Base-by-base conservation (phyloP, 345 rosid species). In the Durio zibethinus region DNA sequence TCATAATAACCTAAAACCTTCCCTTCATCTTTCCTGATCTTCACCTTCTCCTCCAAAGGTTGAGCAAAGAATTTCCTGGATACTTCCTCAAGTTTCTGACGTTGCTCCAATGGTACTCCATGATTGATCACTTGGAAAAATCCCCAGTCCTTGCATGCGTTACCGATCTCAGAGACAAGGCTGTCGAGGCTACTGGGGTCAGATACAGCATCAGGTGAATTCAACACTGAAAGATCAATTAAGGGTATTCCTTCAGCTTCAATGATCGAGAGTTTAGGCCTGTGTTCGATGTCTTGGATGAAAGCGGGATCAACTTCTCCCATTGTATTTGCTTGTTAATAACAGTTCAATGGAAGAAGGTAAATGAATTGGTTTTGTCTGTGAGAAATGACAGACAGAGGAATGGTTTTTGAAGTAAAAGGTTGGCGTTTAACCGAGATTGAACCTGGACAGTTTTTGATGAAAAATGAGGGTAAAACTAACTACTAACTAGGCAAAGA, bases 81-180 rank as follows among this genome's bases (percentile, higher is more conserved):
- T 2, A 15, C 47, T 5, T 47, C 3, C 16, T 47, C 50, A 47
- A 47, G 18, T 47, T 47, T 47, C 50, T 47, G 50, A 12, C 85
- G 79, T 35, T 87, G 53, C 59, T 87, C 91, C 20, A 70, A 25
- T 0, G 97, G 86, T 10, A 92, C 90, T 52, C 93, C 93, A 38
- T 94, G 98, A 80, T 94, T 92, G 76, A 88, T 79, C 75, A 92
- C 92, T 67, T 94, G 98, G 36, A 94, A 94, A 72, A 92, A 94
- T 0, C 97, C 97, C 94, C 94, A 92, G 15, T 82, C 86, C 82
- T 84, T 52, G 87, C 98, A 91, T 0, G 97, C 94, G 4, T 84
- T 74, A 23, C 89, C 90, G 0, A 92, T 84, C 79, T 85, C 77
- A 1, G 76, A 60, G 2, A 84, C 88, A 23, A 91, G 73, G 36